A percentile compares a stretch with the other conserved stretches of the same genome.
Conservation (phyloP, 306 rosid genomes). For the Elaeagnus macrophylla region DNA sequence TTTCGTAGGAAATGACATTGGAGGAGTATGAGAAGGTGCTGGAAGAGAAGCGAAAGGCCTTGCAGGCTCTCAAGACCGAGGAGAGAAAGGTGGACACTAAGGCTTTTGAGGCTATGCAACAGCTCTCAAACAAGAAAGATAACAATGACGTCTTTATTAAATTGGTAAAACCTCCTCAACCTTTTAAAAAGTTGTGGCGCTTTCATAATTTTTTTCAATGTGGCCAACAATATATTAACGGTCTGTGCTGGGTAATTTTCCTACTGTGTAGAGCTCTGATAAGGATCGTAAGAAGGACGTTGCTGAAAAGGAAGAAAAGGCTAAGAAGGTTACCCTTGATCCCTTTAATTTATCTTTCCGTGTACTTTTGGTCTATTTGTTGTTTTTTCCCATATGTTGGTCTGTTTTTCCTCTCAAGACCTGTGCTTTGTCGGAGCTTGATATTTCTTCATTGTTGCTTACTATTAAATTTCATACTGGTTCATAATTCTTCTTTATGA, state of each 20-base stretch:
- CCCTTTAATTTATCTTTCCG: too few relatives aligned
- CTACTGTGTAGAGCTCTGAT: too few relatives aligned
- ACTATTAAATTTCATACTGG: too few relatives aligned
- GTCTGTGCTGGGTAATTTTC: background rate
- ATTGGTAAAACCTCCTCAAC: constrained; percentile 40
- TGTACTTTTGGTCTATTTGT: too few relatives aligned
- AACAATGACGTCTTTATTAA: constrained; percentile 61
- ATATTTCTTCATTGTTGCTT: too few relatives aligned
- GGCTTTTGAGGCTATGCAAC: constrained; percentile 79
- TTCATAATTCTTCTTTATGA: too few relatives aligned
- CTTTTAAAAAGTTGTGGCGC: background rate
- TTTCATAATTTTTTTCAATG: constrained; percentile 3
- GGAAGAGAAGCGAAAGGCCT: constrained; percentile 81
- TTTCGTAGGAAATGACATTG: constrained; percentile 77
- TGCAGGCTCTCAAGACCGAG: constrained; percentile 56
- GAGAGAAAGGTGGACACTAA: constrained; percentile 76
- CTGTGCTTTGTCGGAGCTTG: too few relatives aligned
- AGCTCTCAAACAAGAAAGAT: constrained; percentile 79
- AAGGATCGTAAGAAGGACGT: too few relatives aligned
- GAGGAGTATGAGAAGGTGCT: constrained; percentile 85
- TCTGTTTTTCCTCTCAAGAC: too few relatives aligned
- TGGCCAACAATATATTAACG: background rate
- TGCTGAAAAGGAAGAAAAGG: too few relatives aligned
- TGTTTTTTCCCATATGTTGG: too few relatives aligned
- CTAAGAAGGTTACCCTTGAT: too few relatives aligned